phyloP scores from a whole-genome alignment of 306 rosid species.

The Heteromeles arbutifolia region DNA sequence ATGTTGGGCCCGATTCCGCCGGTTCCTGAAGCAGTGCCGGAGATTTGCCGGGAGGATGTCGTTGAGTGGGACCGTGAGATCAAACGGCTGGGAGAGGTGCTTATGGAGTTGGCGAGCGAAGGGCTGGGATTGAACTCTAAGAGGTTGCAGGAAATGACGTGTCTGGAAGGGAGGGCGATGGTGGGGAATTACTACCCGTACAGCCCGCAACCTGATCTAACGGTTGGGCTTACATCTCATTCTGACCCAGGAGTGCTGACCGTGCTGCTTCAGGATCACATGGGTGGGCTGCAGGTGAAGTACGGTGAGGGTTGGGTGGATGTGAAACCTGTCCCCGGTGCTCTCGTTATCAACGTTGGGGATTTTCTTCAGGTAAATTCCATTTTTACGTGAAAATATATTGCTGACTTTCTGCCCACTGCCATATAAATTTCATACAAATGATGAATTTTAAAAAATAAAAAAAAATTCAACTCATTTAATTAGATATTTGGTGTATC shows the following conservation, averaged over 20 bases:
- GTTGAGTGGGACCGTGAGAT: constrained; percentile 48
- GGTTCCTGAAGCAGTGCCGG: constrained; percentile 34
- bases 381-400: neutral
- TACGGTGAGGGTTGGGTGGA: constrained; percentile 50
- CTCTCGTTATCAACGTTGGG: constrained; percentile 71
- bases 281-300: constrained; percentile 78
- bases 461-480: too few relatives aligned
- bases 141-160: constrained; percentile 25
- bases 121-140: constrained; percentile 37
- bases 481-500: too few relatives aligned
- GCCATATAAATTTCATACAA: too few relatives aligned
- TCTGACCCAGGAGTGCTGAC: constrained; percentile 71
- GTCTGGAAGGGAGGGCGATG: constrained; percentile 24
- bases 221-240: constrained; percentile 66
- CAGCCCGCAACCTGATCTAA: constrained; percentile 40
- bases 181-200: constrained; percentile 37
- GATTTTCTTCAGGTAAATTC: constrained; percentile 66
- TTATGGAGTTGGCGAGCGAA: constrained; percentile 25
- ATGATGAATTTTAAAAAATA: too few relatives aligned
- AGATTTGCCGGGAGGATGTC: constrained; percentile 38
- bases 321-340: constrained; percentile 58
- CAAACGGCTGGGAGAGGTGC: constrained; percentile 33
- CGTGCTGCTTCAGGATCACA: constrained; percentile 60
- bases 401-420: too few relatives aligned
- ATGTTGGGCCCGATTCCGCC: constrained; percentile 29